Base-by-base conservation (phyloP, 2,329 filamentous ascomycete genomes). In the Amesomyces nigricolor region DNA sequence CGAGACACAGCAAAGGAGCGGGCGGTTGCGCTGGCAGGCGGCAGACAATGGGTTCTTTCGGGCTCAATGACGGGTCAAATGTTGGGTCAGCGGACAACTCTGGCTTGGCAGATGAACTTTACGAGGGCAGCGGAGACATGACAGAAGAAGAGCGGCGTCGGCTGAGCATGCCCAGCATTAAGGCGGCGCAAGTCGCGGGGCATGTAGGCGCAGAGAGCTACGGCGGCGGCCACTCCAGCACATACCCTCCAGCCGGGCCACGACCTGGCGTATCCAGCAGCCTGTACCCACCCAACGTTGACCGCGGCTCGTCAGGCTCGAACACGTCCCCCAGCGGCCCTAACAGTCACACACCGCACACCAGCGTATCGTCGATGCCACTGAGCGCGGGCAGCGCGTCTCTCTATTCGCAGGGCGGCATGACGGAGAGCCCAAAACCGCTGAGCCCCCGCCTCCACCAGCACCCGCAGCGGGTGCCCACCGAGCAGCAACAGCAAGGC, bases 11-110 rank as follows among this genome's bases (percentile, higher is more conserved):
- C 68, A 97, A 97, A 72, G 94, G 94, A 35, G 88, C 91, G 52
- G 94, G 94, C 52, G 94, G 94, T 47, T 99, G 94, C 72, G 94
- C 95, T 11, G 94, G 94, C 54, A 84, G 94, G 55, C 81, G 94
- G 61, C 86, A 90, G 39, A 96, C 91, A 65, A 86, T 91, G 79
- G 86, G 87, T 43, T 86, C 86, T 68, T 95, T 91, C 69, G 87
- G 83, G 29, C 85, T 87, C 16, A 88, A 91, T 56, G 78, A 81
- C 48, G 81, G 79, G 16, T 71, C 76, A 16, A 76, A 76, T 47
- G 67, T 66, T 47, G 76, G 78, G 44, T 70, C 53, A 42, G 70
- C 54, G 39, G 81, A 85, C 54, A 80, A 83, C 44, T 76, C 79
- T 2, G 71, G 73, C 58, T 83, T 85, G 77, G 69, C 79, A 39